Evolutionary conservation across 2,329 filamentous ascomycete genomes (phyloP), one percentile per base, ranked within the genome.

Genomic region (Sclerotinia subarctica): DNA sequence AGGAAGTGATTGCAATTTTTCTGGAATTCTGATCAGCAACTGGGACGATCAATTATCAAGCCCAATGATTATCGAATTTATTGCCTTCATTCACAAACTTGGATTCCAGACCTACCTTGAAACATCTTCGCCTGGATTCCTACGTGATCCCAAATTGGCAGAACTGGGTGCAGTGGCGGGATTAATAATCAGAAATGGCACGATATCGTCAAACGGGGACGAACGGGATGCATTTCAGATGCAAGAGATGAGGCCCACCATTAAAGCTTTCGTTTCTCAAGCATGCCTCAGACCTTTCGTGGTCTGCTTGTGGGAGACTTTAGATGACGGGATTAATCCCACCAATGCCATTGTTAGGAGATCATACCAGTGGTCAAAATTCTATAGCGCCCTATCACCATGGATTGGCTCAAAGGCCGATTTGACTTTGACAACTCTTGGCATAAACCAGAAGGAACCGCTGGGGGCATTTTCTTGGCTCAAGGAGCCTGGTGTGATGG

Each of bases 191-290:
- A 77, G 80, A 60, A 82, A 81, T 71, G 81, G 79, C 5, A 79
- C 78, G 19, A 82, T 82, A 46, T 74, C 80, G 10, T 73, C 75
- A 10, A 76, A 79, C 56, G 81, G 81, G 2, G 74, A 79, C 44
- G 74, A 78, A 35, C 74, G 79, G 21, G 80, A 83, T 70, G 82
- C 79, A 71, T 82, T 82, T 71, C 78, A 79, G 56, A 77, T 76
- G 74, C 73, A 60, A 68, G 74, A 56, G 29, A 74, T 60, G 75
- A 73, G 51, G 13, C 53, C 67, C 7, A 68, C 73, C 54, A 52
- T 71, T 70, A n/a, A 73, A 73, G 49, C 72, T 68, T 51, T 70
- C 57, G 56, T 72, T 59, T 66, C 73, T 65, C 49, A 77, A 72
- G 63, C 75, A 71, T 32, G 60, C 60, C 5, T 73, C 69, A 57